Evolutionary conservation across 371 early-diverging fungal species (phyloP), one percentile per base, ranked within the genome.

Genomic region (Mortierella sp.): DNA sequence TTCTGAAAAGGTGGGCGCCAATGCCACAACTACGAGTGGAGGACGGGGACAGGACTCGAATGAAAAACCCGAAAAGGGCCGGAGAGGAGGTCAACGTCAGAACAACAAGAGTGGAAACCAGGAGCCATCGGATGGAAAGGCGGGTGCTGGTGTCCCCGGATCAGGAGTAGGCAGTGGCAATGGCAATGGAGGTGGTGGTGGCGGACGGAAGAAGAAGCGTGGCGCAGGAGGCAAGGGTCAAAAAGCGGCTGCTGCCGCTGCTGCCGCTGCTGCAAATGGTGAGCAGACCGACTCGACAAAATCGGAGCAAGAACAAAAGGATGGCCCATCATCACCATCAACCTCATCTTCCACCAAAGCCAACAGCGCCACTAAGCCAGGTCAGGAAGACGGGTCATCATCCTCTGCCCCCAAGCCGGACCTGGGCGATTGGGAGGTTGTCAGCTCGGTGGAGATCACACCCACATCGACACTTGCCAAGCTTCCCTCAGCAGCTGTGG

Each of bases 191-290:
- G 64, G 62, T 14, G 69, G 70, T 23, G 70, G 70, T 25, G 70
- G 67, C 16, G 72, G 80, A 63, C 70, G 80, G 14, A 72, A 66
- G 57, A 79, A 73, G 62, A 79, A 79, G 62, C 62, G 80, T 44
- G 80, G 80, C 5, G 66, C 62, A 25, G 79, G 80, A 26, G 80
- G 80, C 14, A 73, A 73, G 37, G 67, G 73, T 2, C 66, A 69
- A 23, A 70, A 65, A 43, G 67, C 70, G 2, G 74, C 66, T 1
- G 69, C 68, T 7, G 66, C 69, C 0, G 66, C 70, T 0, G 75
- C 75, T 0, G 72, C 69, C 0, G 66, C 69, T 0, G 68, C 68
- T 3, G 71, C 69, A 0, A 28, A 26, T 26, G 45, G 48, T 21
- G 21, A 37, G 0, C 51, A 46, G 25, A 21, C 14, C 1, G 59